Conservation (phyloP, 73 alveolate genomes). For the Loxodes magnus region DNA sequence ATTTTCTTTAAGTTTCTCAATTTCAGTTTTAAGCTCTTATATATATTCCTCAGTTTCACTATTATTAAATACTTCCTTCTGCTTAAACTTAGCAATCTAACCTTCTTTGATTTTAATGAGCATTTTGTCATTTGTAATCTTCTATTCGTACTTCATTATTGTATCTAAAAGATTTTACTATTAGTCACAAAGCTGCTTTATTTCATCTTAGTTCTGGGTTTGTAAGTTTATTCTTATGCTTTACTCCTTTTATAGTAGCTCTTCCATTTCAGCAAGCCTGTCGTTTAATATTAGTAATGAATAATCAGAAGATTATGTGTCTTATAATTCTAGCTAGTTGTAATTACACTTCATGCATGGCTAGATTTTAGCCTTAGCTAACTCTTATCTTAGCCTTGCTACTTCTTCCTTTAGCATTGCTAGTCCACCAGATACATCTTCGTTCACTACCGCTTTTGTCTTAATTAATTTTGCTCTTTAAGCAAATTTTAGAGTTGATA, state of each 20-base stretch:
- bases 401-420: slow-evolving; percentile 49
- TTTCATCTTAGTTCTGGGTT: too few relatives aligned
- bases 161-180: too few relatives aligned
- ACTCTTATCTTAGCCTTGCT: slow-evolving; percentile 29
- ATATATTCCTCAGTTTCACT: too few relatives aligned
- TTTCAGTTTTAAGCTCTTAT: background rate
- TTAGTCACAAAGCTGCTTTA: too few relatives aligned
- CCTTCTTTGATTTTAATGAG: too few relatives aligned
- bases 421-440: slow-evolving; percentile 60
- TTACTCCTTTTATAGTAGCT: slow-evolving; percentile 1
- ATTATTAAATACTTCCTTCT: too few relatives aligned
- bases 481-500: slow-evolving; percentile 85
- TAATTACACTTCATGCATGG: background rate
- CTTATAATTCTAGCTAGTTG: slow-evolving; percentile 10
- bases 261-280: slow-evolving; percentile 5
- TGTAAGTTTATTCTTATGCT: background rate
- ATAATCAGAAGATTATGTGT: background rate
- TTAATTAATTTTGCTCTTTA: slow-evolving; percentile 75
- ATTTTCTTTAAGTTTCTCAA: background rate
- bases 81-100: too few relatives aligned
- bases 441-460: slow-evolving; percentile 64
- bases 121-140: too few relatives aligned
- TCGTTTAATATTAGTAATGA: background rate
- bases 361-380: slow-evolving; percentile 3
- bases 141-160: too few relatives aligned